Percentiles rank a stretch among this genome's conserved stretches.
phyloP scores from a whole-genome alignment of 805 yeast species.

The Brettanomyces naardenensis region DNA sequence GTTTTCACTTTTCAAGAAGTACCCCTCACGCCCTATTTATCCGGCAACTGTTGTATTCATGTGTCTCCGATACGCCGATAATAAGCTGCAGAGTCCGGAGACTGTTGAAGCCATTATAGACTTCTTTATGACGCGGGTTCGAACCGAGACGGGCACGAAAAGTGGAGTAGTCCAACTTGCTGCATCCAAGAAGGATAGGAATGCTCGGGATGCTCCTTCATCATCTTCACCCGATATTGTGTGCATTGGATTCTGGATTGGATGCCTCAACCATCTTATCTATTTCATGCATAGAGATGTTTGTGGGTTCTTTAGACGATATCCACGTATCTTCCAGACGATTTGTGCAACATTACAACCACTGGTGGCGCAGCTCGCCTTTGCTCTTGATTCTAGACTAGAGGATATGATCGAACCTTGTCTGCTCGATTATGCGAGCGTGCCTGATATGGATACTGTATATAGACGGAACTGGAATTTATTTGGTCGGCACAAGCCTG shows the following conservation, averaged over 20 bases:
- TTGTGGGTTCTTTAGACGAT: conserved; percentile 37
- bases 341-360: conserved; percentile 48
- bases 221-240: conserved; percentile 44
- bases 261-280: conserved; percentile 66
- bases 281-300: conserved; percentile 72
- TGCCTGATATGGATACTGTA: conserved; percentile 72
- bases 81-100: conserved; percentile 44
- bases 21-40: conserved; percentile 41
- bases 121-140: conserved; percentile 51
- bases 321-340: conserved; percentile 57
- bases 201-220: conserved; percentile 7
- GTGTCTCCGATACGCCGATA: conserved; percentile 60
- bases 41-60: conserved; percentile 70
- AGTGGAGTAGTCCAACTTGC: conserved; percentile 41
- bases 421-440: conserved; percentile 65
- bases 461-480: conserved; percentile 59
- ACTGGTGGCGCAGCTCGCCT: conserved; percentile 55
- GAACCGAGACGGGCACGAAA: conserved; percentile 51
- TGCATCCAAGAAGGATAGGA: conserved; percentile 16
- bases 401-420: conserved; percentile 55
- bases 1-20: conserved; percentile 34
- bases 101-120: conserved; percentile 53
- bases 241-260: conserved; percentile 78
- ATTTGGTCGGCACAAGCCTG: conserved; percentile 33
- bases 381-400: conserved; percentile 56